Percentiles rank a stretch among this genome's conserved stretches.
These are phyloP conservation scores for Eimeria mitis DNA, from an alignment of 169 alveolate species.

Conservation along the genomic window DNA sequence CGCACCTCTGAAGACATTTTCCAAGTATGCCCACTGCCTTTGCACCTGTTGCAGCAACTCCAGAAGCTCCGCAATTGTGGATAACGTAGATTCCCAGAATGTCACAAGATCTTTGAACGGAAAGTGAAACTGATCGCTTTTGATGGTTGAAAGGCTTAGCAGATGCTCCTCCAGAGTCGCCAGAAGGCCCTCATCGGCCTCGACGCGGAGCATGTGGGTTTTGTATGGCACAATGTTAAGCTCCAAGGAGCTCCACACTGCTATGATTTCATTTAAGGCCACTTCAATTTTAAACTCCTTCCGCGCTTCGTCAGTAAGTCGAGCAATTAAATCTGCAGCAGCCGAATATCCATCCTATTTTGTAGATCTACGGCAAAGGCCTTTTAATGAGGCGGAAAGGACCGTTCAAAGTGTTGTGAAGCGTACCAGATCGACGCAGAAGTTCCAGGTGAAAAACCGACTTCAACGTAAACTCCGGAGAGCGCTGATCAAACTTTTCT, in stretches of 20 bases:
- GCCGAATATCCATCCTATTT: neutral
- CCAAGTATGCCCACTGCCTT: constrained; percentile 87
- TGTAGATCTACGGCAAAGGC: neutral
- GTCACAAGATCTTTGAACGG: constrained; percentile 85
- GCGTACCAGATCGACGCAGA: constrained; percentile 66
- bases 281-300: constrained; percentile 87
- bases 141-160: constrained; percentile 84
- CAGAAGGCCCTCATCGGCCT: constrained; percentile 81
- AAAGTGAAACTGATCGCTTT: constrained; percentile 84
- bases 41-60: constrained; percentile 85
- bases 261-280: constrained; percentile 84
- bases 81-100: constrained; percentile 86
- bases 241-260: constrained; percentile 74
- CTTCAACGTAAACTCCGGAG: constrained; percentile 78
- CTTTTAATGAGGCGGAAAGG: neutral
- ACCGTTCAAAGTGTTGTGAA: neutral
- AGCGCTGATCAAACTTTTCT: constrained; percentile 78
- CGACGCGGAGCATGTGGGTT: constrained; percentile 74
- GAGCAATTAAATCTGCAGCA: constrained; percentile 71
- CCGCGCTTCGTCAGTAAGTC: constrained; percentile 86
- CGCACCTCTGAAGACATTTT: constrained; percentile 86
- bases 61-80: constrained; percentile 85
- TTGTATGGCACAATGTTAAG: constrained; percentile 81
- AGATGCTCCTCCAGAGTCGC: constrained; percentile 86
- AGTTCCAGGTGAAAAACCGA: constrained; percentile 78